These are phyloP conservation scores for Gamsiella multidivaricata DNA, from an alignment of 192 early-diverging fungal species.

Conservation along the genomic window DNA sequence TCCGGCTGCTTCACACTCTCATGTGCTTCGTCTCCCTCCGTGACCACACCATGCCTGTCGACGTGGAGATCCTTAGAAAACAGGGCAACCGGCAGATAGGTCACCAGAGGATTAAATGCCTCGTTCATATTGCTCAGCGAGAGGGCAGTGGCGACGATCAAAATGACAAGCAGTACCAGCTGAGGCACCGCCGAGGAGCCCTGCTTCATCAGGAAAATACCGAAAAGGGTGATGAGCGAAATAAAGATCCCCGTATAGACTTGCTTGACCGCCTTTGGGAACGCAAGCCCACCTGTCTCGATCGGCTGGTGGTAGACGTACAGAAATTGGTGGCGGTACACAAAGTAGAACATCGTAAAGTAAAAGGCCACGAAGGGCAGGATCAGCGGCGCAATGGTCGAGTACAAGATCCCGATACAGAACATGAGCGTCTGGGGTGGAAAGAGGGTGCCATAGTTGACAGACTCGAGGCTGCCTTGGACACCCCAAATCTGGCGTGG, in stretches of 20 bases:
- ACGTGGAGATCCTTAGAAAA: conserved; percentile 44
- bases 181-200: conserved; percentile 56
- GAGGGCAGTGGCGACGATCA: conserved; percentile 61
- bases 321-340: conserved; percentile 86
- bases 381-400: conserved; percentile 83
- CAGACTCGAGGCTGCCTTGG: conserved; percentile 57
- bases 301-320: conserved; percentile 74
- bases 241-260: conserved; percentile 77
- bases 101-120: conserved; percentile 67
- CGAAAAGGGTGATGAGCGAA: conserved; percentile 76
- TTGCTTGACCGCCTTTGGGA: conserved; percentile 69
- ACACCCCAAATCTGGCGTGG: conserved; percentile 74
- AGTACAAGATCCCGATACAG: conserved; percentile 79
- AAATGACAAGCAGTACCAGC: conserved; percentile 56
- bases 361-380: conserved; percentile 79
- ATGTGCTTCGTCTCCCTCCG: conserved; percentile 9
- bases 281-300: conserved; percentile 72
- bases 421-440: conserved; percentile 78
- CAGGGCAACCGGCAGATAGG: conserved; percentile 58
- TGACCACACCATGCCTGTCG: conserved; percentile 34
- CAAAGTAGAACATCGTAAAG: conserved; percentile 78
- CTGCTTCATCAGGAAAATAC: conserved; percentile 73
- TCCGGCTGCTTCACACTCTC: not conserved
- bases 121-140: conserved; percentile 65
- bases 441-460: conserved; percentile 71